Conservation (phyloP, 177 flowering plant genomes). For the Vitis hybrid region DNA sequence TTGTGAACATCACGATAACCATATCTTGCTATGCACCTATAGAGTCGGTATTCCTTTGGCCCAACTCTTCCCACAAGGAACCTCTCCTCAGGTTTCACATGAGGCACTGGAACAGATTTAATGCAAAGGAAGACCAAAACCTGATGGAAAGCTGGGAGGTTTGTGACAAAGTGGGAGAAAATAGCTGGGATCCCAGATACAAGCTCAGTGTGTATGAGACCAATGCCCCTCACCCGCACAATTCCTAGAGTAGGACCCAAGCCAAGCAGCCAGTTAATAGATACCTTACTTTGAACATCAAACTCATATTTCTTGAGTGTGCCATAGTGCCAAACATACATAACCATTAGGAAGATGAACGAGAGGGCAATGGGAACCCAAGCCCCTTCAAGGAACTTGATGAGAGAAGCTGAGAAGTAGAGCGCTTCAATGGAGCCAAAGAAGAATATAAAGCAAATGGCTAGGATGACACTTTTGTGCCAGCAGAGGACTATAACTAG, state of each 20-base stretch:
- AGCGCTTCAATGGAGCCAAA: slow-evolving; percentile 74
- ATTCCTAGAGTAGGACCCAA: slow-evolving; percentile 64
- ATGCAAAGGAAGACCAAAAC: slow-evolving; percentile 68
- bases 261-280: slow-evolving; percentile 64
- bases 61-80: slow-evolving; percentile 76
- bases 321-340: slow-evolving; percentile 75
- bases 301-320: slow-evolving; percentile 66
- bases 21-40: slow-evolving; percentile 69
- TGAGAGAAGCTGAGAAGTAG: slow-evolving; percentile 75
- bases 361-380: slow-evolving; percentile 75
- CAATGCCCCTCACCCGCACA: slow-evolving; percentile 67
- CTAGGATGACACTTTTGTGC: slow-evolving; percentile 49
- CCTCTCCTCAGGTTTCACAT: slow-evolving; percentile 62
- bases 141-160: slow-evolving; percentile 80
- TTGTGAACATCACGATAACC: slow-evolving; percentile 66
- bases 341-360: slow-evolving; percentile 43
- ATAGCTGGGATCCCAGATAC: slow-evolving; percentile 80
- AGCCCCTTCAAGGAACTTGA: slow-evolving; percentile 76
- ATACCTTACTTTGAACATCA: slow-evolving; percentile 70
- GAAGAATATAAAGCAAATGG: slow-evolving; percentile 51
- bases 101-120: slow-evolving; percentile 74
- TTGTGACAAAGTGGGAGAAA: slow-evolving; percentile 75
- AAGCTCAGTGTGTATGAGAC: slow-evolving; percentile 71
- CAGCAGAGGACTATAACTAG: slow-evolving; percentile 70
- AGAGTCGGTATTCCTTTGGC: slow-evolving; percentile 61